These are phyloP conservation scores for Nakazawaea wyomingensis DNA, from an alignment of 805 yeast species.

Conservation along the genomic window DNA sequence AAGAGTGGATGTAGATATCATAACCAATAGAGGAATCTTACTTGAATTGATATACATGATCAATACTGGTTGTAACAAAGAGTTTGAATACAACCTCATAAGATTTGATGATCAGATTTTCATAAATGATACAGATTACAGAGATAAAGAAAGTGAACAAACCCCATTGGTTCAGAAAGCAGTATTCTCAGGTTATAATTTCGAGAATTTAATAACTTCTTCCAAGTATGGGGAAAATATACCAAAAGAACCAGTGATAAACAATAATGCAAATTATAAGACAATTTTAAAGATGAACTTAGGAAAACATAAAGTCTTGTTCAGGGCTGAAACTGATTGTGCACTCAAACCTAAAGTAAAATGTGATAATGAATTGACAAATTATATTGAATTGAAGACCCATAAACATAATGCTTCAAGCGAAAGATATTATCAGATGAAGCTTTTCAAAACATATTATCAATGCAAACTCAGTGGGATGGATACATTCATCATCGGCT, in stretches of 20 bases:
- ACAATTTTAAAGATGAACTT: neutral
- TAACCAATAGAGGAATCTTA: conserved; percentile 5
- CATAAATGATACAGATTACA: conserved; percentile 6
- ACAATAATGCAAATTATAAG: conserved; percentile 3
- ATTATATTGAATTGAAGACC: conserved; percentile 6
- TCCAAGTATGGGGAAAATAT: neutral
- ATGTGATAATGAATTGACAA: neutral
- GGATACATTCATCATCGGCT: conserved; percentile 2
- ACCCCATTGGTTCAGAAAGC: neutral
- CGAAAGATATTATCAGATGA: neutral
- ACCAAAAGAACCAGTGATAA: neutral
- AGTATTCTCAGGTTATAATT: conserved; percentile 1
- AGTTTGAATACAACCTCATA: neutral
- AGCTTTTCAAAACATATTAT: conserved; percentile 7
- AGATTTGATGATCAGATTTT: conserved; percentile 7
- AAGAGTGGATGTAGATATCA: neutral
- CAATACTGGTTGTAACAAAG: neutral
- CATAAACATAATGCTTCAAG: neutral
- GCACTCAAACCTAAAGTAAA: neutral
- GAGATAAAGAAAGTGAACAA: neutral
- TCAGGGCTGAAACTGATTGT: conserved; percentile 6
- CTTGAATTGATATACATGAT: neutral
- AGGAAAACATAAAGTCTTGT: neutral
- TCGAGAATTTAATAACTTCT: conserved; percentile 6
- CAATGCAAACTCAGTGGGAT: conserved; percentile 9